Base-by-base conservation (phyloP, 2,329 filamentous ascomycete species). In the Trichoderma atrobrunneum region DNA sequence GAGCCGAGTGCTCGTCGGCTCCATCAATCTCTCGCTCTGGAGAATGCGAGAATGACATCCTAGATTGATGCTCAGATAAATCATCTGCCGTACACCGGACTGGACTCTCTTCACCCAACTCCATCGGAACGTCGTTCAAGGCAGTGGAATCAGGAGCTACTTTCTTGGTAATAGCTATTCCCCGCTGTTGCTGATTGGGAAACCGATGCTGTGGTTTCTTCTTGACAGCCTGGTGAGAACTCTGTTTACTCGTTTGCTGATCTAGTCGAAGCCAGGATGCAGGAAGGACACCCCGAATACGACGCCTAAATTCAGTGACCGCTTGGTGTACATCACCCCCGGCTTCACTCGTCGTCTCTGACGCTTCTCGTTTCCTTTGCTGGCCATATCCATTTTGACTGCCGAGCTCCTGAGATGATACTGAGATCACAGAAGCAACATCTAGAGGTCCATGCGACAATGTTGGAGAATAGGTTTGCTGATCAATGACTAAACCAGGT, bases 201-300 rank as follows among this genome's bases (percentile, higher is more conserved):
- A 82, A 82, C 24, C 75, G 78, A 11, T 76, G 78, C 78, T 68
- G 76, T 73, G 74, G 76, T 56, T 78, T 79, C 60, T 75, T 78
- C 24, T 75, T 73, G 8, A 73, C 63, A 61, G 78, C 78, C 70
- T 78, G 80, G 65, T 77, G 73, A 43, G 75, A 76, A 70, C 79
- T 82, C 72, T 77, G 76, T 18, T 77, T 77, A 75, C 76, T 80
- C 34, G 80, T 74, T 70, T 85, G 82, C 72, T 87, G 85, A 76
- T 91, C 88, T 28, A 92, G 78, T 56, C 89, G 86, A 70, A 91
- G 83, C 87, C 89, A 91, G 7, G 90, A 92, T n/a, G 90, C 90
- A 51, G 90, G 90, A 59, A 91, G 83, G 8, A 91, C 89, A 26
- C 89, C 89, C 68, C 85, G 85, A 62, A 91, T 88, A 66, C 84